Percentiles rank a stretch among this genome's conserved stretches.
These are phyloP conservation scores for Abelmoschus esculentus DNA, from an alignment of 345 rosid genomes.

Conservation along the genomic window DNA sequence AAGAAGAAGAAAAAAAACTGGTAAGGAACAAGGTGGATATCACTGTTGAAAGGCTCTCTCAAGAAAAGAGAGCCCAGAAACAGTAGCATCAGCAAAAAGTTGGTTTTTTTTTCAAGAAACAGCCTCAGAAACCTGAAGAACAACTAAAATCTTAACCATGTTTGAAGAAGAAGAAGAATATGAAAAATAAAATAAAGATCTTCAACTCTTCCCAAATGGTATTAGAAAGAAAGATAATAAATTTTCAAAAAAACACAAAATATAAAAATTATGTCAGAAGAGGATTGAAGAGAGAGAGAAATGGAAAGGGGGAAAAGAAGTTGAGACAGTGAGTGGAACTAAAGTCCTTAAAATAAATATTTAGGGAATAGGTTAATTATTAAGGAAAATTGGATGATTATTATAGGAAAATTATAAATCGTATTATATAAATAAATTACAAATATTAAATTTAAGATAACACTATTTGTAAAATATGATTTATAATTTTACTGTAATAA, in stretches of 20 bases:
- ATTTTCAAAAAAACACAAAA: not conserved
- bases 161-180: not conserved
- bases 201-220: not conserved
- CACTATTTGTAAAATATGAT: no score
- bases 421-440: no score
- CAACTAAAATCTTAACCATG: slow-evolving; percentile 31
- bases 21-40: slow-evolving; percentile 1
- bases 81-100: slow-evolving; percentile 28
- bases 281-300: not conserved
- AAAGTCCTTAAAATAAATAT: no score
- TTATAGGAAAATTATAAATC: no score
- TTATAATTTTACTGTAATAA: no score
- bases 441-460: no score
- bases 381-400: no score
- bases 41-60: slow-evolving; percentile 25
- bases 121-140: slow-evolving; percentile 15
- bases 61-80: slow-evolving; percentile 33
- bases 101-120: slow-evolving; percentile 1
- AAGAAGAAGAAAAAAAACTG: not conserved
- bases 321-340: slow-evolving; percentile 23
- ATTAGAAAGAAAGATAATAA: not conserved
- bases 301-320: not conserved
- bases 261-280: not conserved
- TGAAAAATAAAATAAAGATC: not conserved
- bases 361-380: no score